Evolutionary conservation across 2,329 filamentous ascomycete species (phyloP).

Genomic region (Acrocalymma vagum): DNA sequence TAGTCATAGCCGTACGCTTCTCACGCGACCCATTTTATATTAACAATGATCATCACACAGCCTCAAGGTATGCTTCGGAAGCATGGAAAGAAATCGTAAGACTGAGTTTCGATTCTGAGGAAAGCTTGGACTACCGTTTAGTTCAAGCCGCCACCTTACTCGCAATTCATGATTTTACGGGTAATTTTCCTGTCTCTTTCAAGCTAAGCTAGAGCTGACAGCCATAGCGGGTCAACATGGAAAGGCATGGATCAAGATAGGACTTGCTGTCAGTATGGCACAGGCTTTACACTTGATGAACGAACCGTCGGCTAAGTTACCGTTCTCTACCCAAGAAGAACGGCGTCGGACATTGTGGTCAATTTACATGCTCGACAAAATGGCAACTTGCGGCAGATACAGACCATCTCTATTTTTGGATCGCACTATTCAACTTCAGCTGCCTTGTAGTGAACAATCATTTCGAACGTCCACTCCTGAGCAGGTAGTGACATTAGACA

Average conservation of each 20-base stretch:
- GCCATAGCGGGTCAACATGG: conserved; percentile 9
- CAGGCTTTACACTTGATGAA: conserved; percentile 13
- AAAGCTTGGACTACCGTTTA: conserved; percentile 3
- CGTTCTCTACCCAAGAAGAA: conserved; percentile 13
- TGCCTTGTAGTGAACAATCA: conserved; percentile 9
- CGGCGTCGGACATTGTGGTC: conserved; percentile 13
- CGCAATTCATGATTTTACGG: conserved; percentile 10
- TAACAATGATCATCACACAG: not conserved
- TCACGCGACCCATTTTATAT: conserved; percentile 1
- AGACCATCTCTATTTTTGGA: conserved; percentile 13
- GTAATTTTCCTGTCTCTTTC: conserved; percentile 1
- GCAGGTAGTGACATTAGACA: conserved; percentile 5
- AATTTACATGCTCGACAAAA: conserved; percentile 13
- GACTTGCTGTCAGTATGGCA: conserved; percentile 13
- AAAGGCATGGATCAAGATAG: conserved; percentile 15
- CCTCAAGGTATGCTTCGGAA: conserved; percentile 8
- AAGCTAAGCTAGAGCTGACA: not conserved
- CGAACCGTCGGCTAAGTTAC: conserved; percentile 6
- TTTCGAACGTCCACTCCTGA: conserved; percentile 6
- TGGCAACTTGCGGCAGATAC: conserved; percentile 13
- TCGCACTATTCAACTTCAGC: conserved; percentile 8
- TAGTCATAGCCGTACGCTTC: conserved; percentile 1
- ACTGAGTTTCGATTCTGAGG: conserved; percentile 12
- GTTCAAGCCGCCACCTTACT: conserved; percentile 13
- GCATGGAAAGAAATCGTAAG: conserved; percentile 7